These are phyloP conservation scores for Rhodotorula toruloides DNA, from an alignment of 768 basidiomycete species.

Conservation along the genomic window DNA sequence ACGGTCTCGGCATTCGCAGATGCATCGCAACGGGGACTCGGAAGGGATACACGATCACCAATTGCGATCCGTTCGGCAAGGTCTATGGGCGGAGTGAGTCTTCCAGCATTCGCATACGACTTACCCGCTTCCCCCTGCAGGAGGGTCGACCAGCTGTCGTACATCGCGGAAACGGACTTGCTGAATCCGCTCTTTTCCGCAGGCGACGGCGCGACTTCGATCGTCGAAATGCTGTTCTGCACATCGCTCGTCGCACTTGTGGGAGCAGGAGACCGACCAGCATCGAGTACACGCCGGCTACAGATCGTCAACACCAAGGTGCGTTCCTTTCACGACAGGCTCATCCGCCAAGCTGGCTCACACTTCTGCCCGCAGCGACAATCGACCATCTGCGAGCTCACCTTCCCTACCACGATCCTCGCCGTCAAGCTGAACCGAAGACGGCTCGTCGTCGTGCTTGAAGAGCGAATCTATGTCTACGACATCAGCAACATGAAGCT, in stretches of 20 bases:
- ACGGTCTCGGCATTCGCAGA: conserved; percentile 48
- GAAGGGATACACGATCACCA: conserved; percentile 93
- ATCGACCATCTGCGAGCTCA: conserved; percentile 96
- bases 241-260: conserved; percentile 96
- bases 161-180: background rate
- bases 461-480: conserved; percentile 97
- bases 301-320: conserved; percentile 99
- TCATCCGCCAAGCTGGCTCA: background rate
- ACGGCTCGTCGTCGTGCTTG: conserved; percentile 89
- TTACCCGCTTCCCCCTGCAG: background rate
- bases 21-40: conserved; percentile 92
- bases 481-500: conserved; percentile 98
- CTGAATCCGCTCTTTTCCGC: background rate
- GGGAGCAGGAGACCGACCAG: conserved; percentile 86
- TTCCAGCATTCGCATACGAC: background rate
- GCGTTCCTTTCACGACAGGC: conserved; percentile 37
- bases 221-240: conserved; percentile 99
- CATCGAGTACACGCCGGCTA: conserved; percentile 82
- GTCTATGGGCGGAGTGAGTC: conserved; percentile 89
- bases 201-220: conserved; percentile 92
- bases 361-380: conserved; percentile 60
- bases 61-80: conserved; percentile 94
- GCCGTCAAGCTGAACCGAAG: conserved; percentile 98
- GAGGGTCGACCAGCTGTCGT: too few species aligned
- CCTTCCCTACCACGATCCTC: conserved; percentile 93